Evolutionary conservation across 1,284 basidiomycete genomes (phyloP), one percentile per base, ranked within the genome.

Genomic region (Mycena sp.): DNA sequence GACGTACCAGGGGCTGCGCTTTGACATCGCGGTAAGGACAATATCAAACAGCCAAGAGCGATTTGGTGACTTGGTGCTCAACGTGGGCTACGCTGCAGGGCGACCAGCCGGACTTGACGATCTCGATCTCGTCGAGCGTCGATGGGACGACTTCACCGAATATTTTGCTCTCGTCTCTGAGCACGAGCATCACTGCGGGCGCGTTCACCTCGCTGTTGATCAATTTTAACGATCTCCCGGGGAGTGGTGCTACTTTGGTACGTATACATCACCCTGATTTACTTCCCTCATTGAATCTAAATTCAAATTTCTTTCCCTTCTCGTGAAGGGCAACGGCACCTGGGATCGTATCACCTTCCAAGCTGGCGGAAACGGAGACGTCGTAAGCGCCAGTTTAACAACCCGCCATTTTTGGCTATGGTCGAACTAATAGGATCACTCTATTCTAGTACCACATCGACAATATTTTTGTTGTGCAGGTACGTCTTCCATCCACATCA

Each of bases 281-380:
- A 10, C 55, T 21, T 35, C 6, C 54, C 16, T 16, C 30, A 21
- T 41, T 3, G 4, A 6, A 1, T 7, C 12, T 43, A 12, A 30
- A 21, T 19, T 2, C 3, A 30, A 25, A 21, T 38, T 21, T 41
- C 10, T 38, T n/a, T 9, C n/a, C 1, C 1, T 17, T 16, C 1
- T 16, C 16, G 12, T 38, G 16, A 29, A 82, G 78, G 74, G 72
- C 32, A 72, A 68, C 60, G 80, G 73, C 23, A 79, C 75, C n/a
- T 83, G 83, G 83, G 79, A 85, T 62, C 80, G 83, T 57, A 74
- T 85, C 46, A 81, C 68, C 55, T 81, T 80, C 71, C 83, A 85
- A 70, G 81, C 77, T n/a, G 77, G 77, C 29, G 78, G 58, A 10
- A 79, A 78, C 64, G 83, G 83, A 16, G 83, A 81, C 45, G 66